These are phyloP conservation scores for Aspergillus olivimuriae DNA, from an alignment of 495 filamentous ascomycete genomes.

Conservation along the genomic window DNA sequence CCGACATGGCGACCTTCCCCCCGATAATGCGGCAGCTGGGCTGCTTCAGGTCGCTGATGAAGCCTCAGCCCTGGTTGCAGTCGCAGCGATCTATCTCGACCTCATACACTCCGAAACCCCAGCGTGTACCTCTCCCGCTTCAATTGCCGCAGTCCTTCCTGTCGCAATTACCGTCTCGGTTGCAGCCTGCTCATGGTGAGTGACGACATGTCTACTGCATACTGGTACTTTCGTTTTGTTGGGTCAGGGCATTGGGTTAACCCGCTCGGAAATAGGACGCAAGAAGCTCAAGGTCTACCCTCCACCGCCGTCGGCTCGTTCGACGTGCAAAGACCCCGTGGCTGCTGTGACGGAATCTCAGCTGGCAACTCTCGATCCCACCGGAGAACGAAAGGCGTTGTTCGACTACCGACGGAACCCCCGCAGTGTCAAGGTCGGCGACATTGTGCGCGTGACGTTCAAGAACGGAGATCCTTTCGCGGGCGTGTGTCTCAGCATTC, in stretches of 20 bases:
- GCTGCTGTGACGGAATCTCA: slow-evolving; percentile 55
- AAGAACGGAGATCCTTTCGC: slow-evolving; percentile 83
- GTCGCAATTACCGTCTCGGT: slow-evolving; percentile 34
- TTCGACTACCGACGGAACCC: slow-evolving; percentile 67
- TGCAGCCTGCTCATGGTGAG: slow-evolving; percentile 33
- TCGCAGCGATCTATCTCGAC: slow-evolving; percentile 40
- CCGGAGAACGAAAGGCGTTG: slow-evolving; percentile 69
- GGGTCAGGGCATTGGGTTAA: too few species aligned
- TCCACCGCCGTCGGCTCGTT: slow-evolving; percentile 41
- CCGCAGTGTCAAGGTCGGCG: slow-evolving; percentile 70
- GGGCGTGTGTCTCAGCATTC: slow-evolving; percentile 79
- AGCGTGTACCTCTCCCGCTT: slow-evolving; percentile 32
- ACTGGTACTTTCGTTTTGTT: too few species aligned
- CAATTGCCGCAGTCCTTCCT: slow-evolving; percentile 36
- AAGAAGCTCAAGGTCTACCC: slow-evolving; percentile 49
- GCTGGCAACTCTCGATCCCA: slow-evolving; percentile 71
- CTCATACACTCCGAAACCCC: slow-evolving; percentile 28
- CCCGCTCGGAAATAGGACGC: slow-evolving; percentile 22
- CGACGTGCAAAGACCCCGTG: slow-evolving; percentile 54
- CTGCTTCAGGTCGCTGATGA: slow-evolving; percentile 53
- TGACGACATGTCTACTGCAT: too few species aligned
- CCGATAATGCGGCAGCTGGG: slow-evolving; percentile 57
- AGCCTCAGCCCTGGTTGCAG: slow-evolving; percentile 39
- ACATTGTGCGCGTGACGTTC: slow-evolving; percentile 84
- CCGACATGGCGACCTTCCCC: slow-evolving; percentile 51